Evolutionary conservation across 768 basidiomycete genomes (phyloP).

Genomic region (Cubamyces sp.): DNA sequence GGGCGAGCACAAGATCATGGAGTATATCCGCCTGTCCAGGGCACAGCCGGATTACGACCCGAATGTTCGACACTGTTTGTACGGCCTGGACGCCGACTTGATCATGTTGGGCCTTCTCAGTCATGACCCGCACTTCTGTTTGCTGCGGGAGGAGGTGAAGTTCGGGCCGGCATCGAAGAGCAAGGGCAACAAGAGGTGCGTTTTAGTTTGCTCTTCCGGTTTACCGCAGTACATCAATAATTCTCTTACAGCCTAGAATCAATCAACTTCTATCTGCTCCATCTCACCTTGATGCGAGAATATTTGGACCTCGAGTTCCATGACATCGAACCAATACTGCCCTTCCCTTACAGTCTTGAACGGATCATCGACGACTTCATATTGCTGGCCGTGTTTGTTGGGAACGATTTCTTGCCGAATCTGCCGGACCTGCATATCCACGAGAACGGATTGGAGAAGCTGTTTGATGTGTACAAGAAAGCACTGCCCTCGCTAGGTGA

Average conservation of each 20-base stretch:
- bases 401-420: conserved; percentile 97
- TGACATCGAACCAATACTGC: conserved; percentile 63
- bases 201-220: neutral
- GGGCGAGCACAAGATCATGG: conserved; percentile 99
- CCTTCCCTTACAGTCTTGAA: conserved; percentile 89
- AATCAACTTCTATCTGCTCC: conserved; percentile 92
- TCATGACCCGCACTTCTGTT: conserved; percentile 98
- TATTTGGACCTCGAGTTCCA: conserved; percentile 96
- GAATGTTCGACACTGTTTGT: conserved; percentile 95
- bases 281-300: conserved; percentile 93
- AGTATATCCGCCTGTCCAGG: conserved; percentile 92
- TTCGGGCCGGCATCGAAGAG: conserved; percentile 83
- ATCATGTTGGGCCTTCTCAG: conserved; percentile 97
- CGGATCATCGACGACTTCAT: conserved; percentile 98
- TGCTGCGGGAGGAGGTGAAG: conserved; percentile 97
- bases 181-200: conserved; percentile 64
- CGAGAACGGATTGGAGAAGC: conserved; percentile 89
- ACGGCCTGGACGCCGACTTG: conserved; percentile 97
- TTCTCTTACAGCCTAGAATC: conserved; percentile 58
- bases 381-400: conserved; percentile 93
- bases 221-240: neutral
- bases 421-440: conserved; percentile 97
- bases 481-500: conserved; percentile 76
- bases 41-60: conserved; percentile 97
- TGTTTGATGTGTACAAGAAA: conserved; percentile 96